A percentile compares a stretch with the other conserved stretches of the same genome.
Evolutionary conservation across 2,329 filamentous ascomycete genomes (phyloP).

Genomic region (Aspergillus brasiliensis): DNA sequence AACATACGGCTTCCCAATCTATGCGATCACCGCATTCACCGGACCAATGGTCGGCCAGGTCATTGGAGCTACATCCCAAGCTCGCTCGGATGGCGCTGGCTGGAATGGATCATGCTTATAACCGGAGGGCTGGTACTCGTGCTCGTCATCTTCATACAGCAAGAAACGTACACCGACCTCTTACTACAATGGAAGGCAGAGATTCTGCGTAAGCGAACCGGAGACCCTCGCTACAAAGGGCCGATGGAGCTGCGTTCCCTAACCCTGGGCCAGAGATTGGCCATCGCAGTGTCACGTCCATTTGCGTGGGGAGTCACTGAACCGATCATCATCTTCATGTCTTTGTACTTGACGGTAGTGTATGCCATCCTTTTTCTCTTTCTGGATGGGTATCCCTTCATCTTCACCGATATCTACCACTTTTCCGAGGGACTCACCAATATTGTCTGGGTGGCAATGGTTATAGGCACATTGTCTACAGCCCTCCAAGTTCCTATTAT

Average conservation of each 20-base stretch:
- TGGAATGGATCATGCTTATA: conserved; percentile 49
- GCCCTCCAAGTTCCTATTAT: conserved; percentile 48
- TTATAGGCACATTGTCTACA: conserved; percentile 42
- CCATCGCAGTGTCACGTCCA: conserved; percentile 38
- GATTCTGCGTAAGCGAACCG: conserved; percentile 50
- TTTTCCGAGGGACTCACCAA: conserved; percentile 50
- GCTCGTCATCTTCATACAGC: conserved; percentile 45
- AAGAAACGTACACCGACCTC: conserved; percentile 54
- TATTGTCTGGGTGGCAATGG: conserved; percentile 51
- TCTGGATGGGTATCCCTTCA: conserved; percentile 51
- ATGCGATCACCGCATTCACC: conserved; percentile 49
- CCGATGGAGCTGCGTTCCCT: conserved; percentile 43
- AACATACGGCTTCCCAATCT: conserved; percentile 53
- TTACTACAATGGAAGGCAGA: conserved; percentile 48
- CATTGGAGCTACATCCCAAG: conserved; percentile 23
- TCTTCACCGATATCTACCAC: conserved; percentile 53
- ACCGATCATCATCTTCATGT: conserved; percentile 30
- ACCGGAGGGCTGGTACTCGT: conserved; percentile 36
- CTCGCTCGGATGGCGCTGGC: conserved; percentile 42
- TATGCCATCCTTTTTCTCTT: conserved; percentile 39
- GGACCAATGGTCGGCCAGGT: conserved; percentile 29
- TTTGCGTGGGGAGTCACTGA: conserved; percentile 52
- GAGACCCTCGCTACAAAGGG: too few species aligned
- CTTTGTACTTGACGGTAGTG: conserved; percentile 31
- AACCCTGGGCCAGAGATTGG: conserved; percentile 43